A percentile compares a stretch with the other conserved stretches of the same genome.
These are phyloP conservation scores for Cardamine occulta DNA, from an alignment of 345 rosid species.

Conservation along the genomic window DNA sequence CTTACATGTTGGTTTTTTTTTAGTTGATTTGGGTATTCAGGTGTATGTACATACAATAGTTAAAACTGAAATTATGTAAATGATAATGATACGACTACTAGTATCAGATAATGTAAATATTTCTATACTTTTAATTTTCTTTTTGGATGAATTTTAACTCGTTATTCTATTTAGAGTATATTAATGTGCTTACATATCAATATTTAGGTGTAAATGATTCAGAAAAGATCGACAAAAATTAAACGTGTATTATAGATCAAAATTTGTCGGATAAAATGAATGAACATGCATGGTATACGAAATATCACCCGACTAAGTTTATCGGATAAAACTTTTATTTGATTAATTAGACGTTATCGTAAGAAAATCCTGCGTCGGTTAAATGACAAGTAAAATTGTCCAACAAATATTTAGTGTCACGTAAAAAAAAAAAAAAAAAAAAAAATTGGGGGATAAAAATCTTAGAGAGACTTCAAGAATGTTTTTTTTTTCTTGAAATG, in stretches of 20 bases:
- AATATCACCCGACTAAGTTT: not conserved
- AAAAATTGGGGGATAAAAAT: not conserved
- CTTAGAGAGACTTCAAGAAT: constrained; percentile 21
- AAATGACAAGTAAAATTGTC: not conserved
- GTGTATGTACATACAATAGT: not conserved
- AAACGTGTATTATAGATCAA: not conserved
- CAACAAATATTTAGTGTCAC: not conserved
- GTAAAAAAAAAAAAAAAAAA: too few relatives aligned
- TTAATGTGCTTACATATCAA: too few relatives aligned
- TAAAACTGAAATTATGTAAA: not conserved
- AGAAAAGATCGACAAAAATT: not conserved
- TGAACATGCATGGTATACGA: not conserved
- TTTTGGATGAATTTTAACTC: not conserved
- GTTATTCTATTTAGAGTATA: not conserved
- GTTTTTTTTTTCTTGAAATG: constrained; percentile 29
- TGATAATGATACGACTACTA: not conserved
- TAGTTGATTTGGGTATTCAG: not conserved
- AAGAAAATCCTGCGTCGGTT: not conserved
- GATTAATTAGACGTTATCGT: not conserved
- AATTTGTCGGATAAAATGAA: not conserved
- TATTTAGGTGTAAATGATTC: not conserved
- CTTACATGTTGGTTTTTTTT: not conserved
- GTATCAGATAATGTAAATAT: not conserved
- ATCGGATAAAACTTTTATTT: not conserved
- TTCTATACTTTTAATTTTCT: not conserved